Base-by-base conservation (phyloP, 768 basidiomycete species). In the Pulveroboletus sp. region DNA sequence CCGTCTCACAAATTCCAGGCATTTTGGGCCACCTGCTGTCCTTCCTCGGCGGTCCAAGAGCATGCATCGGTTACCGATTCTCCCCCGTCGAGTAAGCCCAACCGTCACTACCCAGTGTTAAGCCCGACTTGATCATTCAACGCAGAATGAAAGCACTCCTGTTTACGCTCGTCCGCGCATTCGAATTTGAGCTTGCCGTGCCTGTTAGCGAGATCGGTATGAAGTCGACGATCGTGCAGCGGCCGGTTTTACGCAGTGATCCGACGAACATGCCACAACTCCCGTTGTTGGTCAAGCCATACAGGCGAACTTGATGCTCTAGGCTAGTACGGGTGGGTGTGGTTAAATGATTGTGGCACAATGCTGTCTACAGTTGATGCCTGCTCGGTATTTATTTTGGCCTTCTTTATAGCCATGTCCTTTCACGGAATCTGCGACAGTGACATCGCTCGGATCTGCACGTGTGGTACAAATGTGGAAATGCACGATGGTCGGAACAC, bases 51-150 rank as follows among this genome's bases (percentile, higher is more conserved):
- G 85, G 85, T 6, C 79, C 82, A 13, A 74, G 76, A 17, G 74
- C 81, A 0, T 88, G 85, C 52, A 85, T 86, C 30, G 83, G 83
- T 0, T 85, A 78, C 60, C 76, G 80, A 4, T 86, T 86, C 60
- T 72, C 85, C 13, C 63, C 85, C 19, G 68, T 77, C 14, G 82
- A 82, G 79, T 82, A 50, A 34, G 79, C 71, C 2, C 0, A 5
- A 11, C 19, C 16, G 12, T 20, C 8, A 16, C n/a, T n/a, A n/a
- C n/a, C n/a, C n/a, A n/a, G n/a, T n/a, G n/a, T n/a, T n/a, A n/a
- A n/a, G n/a, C n/a, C n/a, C 9, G 24, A 9, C 5, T 13, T 22
- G 24, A 12, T 27, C 20, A 6, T 11, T n/a, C 6, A 24, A 45
- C 22, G n/a, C 26, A 24, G 35, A 24, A 4, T 6, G 0, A 26